Evolutionary conservation across 345 rosid genomes (phyloP).

Genomic region (Ailanthus altissimus): DNA sequence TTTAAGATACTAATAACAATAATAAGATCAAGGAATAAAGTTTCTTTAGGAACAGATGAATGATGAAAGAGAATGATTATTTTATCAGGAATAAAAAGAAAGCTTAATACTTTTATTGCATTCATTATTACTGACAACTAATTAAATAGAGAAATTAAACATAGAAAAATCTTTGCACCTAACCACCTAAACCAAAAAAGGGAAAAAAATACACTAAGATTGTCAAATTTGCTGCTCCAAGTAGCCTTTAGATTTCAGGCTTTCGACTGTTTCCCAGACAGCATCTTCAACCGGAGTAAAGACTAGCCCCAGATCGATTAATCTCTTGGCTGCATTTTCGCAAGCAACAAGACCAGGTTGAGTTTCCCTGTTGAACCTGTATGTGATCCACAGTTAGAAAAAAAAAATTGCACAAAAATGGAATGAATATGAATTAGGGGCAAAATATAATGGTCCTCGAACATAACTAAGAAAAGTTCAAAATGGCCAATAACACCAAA

Average conservation of each 20-base stretch:
- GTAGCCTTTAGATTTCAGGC: conserved; percentile 59
- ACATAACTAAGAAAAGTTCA: background rate
- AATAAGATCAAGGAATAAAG: conserved; percentile 20
- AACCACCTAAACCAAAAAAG: background rate
- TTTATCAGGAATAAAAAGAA: conserved; percentile 5
- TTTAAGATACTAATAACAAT: background rate
- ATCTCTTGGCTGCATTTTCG: conserved; percentile 71
- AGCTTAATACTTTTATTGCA: background rate
- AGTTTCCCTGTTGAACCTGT: conserved; percentile 57
- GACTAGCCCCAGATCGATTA: conserved; percentile 57
- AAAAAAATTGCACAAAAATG: background rate
- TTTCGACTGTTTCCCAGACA: conserved; percentile 59
- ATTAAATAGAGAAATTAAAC: background rate
- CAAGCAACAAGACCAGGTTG: conserved; percentile 61
- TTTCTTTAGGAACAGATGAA: background rate
- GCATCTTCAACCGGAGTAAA: conserved; percentile 73
- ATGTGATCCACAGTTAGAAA: background rate
- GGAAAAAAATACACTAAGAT: conserved; percentile 1
- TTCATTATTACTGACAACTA: conserved; percentile 9
- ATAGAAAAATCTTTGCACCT: background rate
- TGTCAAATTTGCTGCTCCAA: conserved; percentile 29
- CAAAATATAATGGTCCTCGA: no score
- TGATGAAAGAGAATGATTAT: background rate
- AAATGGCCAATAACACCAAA: background rate
- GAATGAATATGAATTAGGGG: background rate